A percentile compares a stretch with the other conserved stretches of the same genome.
Evolutionary conservation across 2,329 filamentous ascomycete species (phyloP).

Genomic region (Alternaria angustiovoidea): DNA sequence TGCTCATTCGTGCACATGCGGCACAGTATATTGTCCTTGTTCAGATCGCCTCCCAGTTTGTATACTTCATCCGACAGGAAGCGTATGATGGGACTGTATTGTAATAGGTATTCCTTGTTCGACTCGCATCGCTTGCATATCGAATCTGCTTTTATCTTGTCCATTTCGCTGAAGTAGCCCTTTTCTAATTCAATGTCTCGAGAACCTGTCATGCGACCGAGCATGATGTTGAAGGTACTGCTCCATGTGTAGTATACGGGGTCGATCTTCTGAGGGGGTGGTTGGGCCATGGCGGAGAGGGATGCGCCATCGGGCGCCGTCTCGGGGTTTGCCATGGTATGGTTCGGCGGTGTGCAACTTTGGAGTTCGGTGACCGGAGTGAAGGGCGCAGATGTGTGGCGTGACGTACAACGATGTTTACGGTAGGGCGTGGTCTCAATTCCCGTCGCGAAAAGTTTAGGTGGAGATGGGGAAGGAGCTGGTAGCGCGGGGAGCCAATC

Average conservation of each 20-base stretch:
- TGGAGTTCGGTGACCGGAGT: neutral
- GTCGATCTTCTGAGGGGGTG: constrained; percentile 39
- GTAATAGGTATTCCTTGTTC: constrained; percentile 82
- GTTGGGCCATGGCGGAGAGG: constrained; percentile 28
- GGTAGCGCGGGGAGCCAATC: constrained; percentile 34
- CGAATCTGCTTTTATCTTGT: constrained; percentile 75
- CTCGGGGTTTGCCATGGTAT: constrained; percentile 39
- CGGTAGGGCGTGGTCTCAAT: constrained; percentile 21
- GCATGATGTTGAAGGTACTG: constrained; percentile 85
- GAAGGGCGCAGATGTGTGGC: constrained; percentile 9
- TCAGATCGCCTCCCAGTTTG: constrained; percentile 79
- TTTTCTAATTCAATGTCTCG: constrained; percentile 39
- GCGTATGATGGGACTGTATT: constrained; percentile 83
- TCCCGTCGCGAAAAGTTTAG: constrained; percentile 32
- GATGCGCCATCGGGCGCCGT: constrained; percentile 40
- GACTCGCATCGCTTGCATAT: constrained; percentile 85
- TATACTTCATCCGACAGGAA: constrained; percentile 85
- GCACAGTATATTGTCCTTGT: constrained; percentile 79
- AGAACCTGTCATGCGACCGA: constrained; percentile 61
- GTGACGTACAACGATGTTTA: neutral
- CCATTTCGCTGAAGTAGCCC: constrained; percentile 79
- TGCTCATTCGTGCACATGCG: constrained; percentile 77
- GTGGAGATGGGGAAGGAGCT: constrained; percentile 13
- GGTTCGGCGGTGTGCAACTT: neutral
- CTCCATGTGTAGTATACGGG: constrained; percentile 68